These are phyloP conservation scores for Umbilicaria muhlenbergii DNA, from an alignment of 495 filamentous ascomycete species.

Conservation along the genomic window DNA sequence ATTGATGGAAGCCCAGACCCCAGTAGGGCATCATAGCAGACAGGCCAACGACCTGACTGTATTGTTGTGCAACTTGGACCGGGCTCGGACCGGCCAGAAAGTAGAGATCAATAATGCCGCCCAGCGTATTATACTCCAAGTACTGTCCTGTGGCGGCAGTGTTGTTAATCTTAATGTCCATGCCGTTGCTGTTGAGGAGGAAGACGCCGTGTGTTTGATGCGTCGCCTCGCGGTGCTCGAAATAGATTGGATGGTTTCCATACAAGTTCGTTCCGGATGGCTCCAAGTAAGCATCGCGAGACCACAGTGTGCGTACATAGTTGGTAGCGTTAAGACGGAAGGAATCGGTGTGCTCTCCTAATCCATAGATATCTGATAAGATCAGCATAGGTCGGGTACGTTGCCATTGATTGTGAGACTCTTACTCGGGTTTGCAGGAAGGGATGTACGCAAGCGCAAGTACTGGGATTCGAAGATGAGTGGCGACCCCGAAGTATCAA, in stretches of 20 bases:
- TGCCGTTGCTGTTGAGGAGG: slow-evolving; percentile 68
- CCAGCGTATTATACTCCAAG: slow-evolving; percentile 71
- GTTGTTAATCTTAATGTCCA: slow-evolving; percentile 68
- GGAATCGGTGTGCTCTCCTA: slow-evolving; percentile 66
- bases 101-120: slow-evolving; percentile 73
- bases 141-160: slow-evolving; percentile 46
- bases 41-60: slow-evolving; percentile 50
- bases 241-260: slow-evolving; percentile 72
- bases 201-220: slow-evolving; percentile 67
- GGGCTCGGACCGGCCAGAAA: slow-evolving; percentile 64
- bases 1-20: slow-evolving; percentile 73
- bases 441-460: slow-evolving; percentile 48
- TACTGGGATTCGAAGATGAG: slow-evolving; percentile 74
- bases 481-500: slow-evolving; percentile 53
- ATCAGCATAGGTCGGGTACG: slow-evolving; percentile 4
- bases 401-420: no score
- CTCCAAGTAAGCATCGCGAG: slow-evolving; percentile 53
- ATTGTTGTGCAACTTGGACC: slow-evolving; percentile 56
- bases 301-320: slow-evolving; percentile 72
- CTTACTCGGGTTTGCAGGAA: slow-evolving; percentile 25
- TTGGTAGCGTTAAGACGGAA: slow-evolving; percentile 55
- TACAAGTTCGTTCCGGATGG: slow-evolving; percentile 63
- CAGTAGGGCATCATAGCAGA: slow-evolving; percentile 77
- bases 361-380: slow-evolving; percentile 58
- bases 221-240: slow-evolving; percentile 50